Evolutionary conservation across 192 early-diverging fungal genomes (phyloP), one percentile per base, ranked within the genome.

Genomic region (Coemansia asiatica): DNA sequence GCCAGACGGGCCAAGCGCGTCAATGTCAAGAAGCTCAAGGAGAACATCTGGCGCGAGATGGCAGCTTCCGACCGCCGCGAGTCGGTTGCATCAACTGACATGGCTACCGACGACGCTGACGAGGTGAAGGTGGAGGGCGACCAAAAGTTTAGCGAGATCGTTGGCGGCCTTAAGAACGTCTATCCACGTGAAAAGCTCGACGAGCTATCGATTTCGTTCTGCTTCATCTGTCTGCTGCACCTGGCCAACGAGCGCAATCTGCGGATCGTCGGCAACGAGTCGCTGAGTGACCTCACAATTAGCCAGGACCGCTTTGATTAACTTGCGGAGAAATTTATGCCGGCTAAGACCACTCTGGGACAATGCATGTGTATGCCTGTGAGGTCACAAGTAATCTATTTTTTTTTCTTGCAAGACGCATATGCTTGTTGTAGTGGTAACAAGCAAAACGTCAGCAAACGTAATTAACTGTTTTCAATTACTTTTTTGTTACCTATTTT

Each of bases 161-260:
- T 97, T 29, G 68, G 85, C 26, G 80, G 83, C 19, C 83, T 98
- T 19, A 88, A 87, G 71, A 84, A 82, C 50, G 67, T 90, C 48
- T 98, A 98, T 68, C 76, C 90, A 46, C 83, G 83, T 27, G 86
- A 94, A 51, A 88, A 86, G 61, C 84, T 94, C 61, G 85, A 87
- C 61, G 96, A 98, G 49, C 95, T 98, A 62, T 96, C 95, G 2
- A 88, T 95, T n/a, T 88, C 94, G 27, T 98, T 93, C 69, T 96
- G 95, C 77, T 98, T 98, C 74, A 97, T 98, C 63, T 96, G 95
- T 65, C 73, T 98, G 55, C 76, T 98, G 65, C 96, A 98, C 86
- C 72, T 98, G 67, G 95, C 95, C 31, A 97, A 98, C 71, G 96
- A 98, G 74, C 88, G 93, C 69, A 88, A 90, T 58, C 75, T 98